Conservation (phyloP, 768 basidiomycete genomes). For the Tricholoma hemisulphureum region DNA sequence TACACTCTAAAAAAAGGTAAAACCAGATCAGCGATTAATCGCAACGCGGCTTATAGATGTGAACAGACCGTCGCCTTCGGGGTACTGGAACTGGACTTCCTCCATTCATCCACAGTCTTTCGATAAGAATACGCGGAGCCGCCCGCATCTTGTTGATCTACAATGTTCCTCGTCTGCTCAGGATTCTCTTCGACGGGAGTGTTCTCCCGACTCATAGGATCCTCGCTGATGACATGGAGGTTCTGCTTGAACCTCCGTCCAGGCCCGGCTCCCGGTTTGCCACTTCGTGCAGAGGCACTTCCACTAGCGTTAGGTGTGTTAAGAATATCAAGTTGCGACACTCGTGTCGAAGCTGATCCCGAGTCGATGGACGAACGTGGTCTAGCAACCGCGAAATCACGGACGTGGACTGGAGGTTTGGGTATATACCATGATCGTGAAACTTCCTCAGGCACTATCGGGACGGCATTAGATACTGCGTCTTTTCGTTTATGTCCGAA, state of each 20-base stretch:
- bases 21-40: neutral
- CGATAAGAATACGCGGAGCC: slow-evolving; percentile 13
- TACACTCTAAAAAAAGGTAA: slow-evolving; percentile 1
- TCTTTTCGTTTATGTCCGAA: slow-evolving; percentile 9
- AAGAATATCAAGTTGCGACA: slow-evolving; percentile 37
- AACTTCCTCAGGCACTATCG: slow-evolving; percentile 7
- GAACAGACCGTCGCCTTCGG: slow-evolving; percentile 11
- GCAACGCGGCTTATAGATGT: neutral
- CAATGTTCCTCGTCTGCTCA: slow-evolving; percentile 1
- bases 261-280: slow-evolving; percentile 10
- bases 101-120: slow-evolving; percentile 18
- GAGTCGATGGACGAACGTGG: slow-evolving; percentile 24
- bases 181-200: slow-evolving; percentile 16
- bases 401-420: slow-evolving; percentile 18
- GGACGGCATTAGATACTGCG: slow-evolving; percentile 17
- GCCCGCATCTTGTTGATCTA: neutral
- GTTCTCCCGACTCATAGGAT: slow-evolving; percentile 31
- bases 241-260: slow-evolving; percentile 24
- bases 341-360: slow-evolving; percentile 27
- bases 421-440: slow-evolving; percentile 32
- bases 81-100: slow-evolving; percentile 14
- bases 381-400: slow-evolving; percentile 18
- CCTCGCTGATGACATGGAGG: slow-evolving; percentile 41
- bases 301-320: slow-evolving; percentile 12
- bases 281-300: slow-evolving; percentile 24